Conservation (phyloP, 306 rosid species). For the cucumber (Cucumis sativus) region DNA sequence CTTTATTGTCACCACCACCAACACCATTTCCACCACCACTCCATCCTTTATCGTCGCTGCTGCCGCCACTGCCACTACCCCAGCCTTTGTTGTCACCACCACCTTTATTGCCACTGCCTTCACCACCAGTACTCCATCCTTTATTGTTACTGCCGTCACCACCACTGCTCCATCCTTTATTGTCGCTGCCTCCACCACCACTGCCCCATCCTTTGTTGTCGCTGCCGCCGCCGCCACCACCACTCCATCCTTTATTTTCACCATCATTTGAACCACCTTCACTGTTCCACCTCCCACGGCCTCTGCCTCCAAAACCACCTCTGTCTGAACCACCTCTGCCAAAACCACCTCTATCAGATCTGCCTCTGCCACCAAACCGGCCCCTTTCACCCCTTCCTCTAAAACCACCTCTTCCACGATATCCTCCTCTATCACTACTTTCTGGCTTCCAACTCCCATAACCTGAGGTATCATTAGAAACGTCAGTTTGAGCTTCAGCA, state of each 20-base stretch:
- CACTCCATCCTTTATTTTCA: conserved; percentile 19
- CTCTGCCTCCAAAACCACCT: conserved; percentile 48
- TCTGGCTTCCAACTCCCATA: conserved; percentile 22
- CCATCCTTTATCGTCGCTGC: conserved; percentile 21
- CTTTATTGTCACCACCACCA: conserved; percentile 14
- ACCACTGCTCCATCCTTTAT: conserved; percentile 26
- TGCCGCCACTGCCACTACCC: conserved; percentile 25
- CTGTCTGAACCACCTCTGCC: conserved; percentile 29
- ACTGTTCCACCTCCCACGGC: conserved; percentile 56
- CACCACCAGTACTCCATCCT: background rate
- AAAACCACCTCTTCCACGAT: conserved; percentile 38
- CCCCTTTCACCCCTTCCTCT: conserved; percentile 40
- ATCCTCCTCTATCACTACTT: conserved; percentile 47
- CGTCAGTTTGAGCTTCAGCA: conserved; percentile 15
- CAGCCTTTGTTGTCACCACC: conserved; percentile 34
- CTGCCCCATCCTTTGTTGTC: conserved; percentile 45
- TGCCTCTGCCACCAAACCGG: conserved; percentile 36
- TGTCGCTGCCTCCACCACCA: conserved; percentile 14
- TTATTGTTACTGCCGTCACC: background rate
- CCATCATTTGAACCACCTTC: conserved; percentile 43
- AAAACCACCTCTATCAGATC: conserved; percentile 49
- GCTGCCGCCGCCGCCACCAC: too few species aligned
- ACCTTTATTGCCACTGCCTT: conserved; percentile 10
- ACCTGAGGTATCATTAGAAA: conserved; percentile 2
- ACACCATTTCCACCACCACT: conserved; percentile 29